phyloP scores from a whole-genome alignment of 176 grass and related monocot species.

The Lolium multiflorum region DNA sequence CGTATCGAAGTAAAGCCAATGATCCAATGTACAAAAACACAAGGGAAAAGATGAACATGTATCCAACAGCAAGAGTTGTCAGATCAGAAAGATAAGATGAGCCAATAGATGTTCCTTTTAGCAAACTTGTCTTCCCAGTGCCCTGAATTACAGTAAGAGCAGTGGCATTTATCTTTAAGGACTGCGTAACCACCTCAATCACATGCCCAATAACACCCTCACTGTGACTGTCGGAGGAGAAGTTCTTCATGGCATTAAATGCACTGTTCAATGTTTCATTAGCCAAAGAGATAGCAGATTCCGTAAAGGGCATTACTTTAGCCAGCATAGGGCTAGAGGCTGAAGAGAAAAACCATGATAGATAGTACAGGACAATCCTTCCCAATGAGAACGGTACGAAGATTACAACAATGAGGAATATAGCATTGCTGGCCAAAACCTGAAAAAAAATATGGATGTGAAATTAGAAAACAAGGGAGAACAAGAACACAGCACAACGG shows the following conservation, averaged over 20 bases:
- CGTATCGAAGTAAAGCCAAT: slow-evolving; percentile 88
- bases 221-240: slow-evolving; percentile 71
- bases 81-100: slow-evolving; percentile 93
- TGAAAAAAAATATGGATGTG: slow-evolving; percentile 41
- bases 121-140: slow-evolving; percentile 49
- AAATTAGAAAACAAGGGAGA: slow-evolving; percentile 20
- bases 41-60: slow-evolving; percentile 79
- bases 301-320: slow-evolving; percentile 80
- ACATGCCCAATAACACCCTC: slow-evolving; percentile 77
- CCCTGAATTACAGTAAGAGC: slow-evolving; percentile 59
- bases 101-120: slow-evolving; percentile 62
- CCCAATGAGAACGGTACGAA: slow-evolving; percentile 96
- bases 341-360: slow-evolving; percentile 97
- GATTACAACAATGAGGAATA: slow-evolving; percentile 96
- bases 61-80: slow-evolving; percentile 92
- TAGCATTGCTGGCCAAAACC: slow-evolving; percentile 99
- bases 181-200: slow-evolving; percentile 75
- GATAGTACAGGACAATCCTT: slow-evolving; percentile 89
- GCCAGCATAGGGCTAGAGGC: slow-evolving; percentile 83
- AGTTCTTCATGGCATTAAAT: slow-evolving; percentile 80
- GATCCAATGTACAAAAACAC: slow-evolving; percentile 88
- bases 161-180: slow-evolving; percentile 86
- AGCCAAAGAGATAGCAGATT: slow-evolving; percentile 81
- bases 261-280: slow-evolving; percentile 88
- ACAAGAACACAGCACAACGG: neutral